phyloP scores from a whole-genome alignment of 371 early-diverging fungal species.

The Entomophthora muscae region DNA sequence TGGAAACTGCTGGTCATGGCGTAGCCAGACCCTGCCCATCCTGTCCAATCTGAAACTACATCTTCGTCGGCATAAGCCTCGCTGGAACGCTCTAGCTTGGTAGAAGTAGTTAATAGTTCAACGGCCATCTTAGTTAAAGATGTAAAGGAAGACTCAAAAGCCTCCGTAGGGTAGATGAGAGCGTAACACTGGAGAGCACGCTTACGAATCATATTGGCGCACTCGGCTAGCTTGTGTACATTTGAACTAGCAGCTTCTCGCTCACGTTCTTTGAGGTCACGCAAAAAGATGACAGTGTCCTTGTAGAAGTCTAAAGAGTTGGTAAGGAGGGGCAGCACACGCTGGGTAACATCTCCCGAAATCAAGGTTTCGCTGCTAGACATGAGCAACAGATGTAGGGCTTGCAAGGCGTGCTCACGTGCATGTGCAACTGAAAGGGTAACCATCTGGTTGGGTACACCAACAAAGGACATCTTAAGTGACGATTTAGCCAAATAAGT shows the following conservation, averaged over 20 bases:
- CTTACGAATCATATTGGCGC: conserved; percentile 6
- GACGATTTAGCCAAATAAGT: conserved; percentile 1
- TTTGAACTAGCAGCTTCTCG: not conserved
- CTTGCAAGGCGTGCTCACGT: conserved; percentile 3
- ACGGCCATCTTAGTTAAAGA: not conserved
- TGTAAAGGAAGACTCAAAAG: not conserved
- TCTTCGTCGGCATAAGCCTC: conserved; percentile 6
- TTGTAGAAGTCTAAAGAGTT: not conserved
- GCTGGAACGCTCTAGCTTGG: not conserved
- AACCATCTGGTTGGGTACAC: conserved; percentile 1
- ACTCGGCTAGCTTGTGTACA: not conserved
- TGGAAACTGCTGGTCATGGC: conserved; percentile 7
- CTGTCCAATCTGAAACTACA: conserved; percentile 6
- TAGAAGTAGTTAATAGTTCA: not conserved
- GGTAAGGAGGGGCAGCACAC: not conserved
- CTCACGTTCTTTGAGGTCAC: not conserved
- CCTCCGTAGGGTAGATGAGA: not conserved
- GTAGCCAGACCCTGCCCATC: conserved; percentile 6
- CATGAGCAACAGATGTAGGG: not conserved
- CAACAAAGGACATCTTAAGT: not conserved
- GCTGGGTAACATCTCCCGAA: not conserved
- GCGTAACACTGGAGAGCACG: conserved; percentile 7
- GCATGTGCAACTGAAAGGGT: not conserved
- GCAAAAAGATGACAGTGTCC: not conserved
- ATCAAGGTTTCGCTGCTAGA: not conserved